Conservation (phyloP, 208 protist species). For the Leptomonas seymouri region DNA sequence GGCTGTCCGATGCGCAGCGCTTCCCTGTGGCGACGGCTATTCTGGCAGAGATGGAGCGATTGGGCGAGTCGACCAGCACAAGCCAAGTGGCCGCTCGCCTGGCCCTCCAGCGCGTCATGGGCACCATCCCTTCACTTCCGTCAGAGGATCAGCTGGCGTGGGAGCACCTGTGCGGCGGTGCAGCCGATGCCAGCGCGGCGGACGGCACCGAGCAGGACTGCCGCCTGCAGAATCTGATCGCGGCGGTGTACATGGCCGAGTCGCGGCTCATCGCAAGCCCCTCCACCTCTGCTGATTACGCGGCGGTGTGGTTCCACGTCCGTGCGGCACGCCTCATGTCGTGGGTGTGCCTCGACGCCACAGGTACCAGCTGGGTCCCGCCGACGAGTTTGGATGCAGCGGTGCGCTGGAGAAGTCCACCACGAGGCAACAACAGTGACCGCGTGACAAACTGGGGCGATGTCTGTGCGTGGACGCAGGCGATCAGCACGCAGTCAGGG, state of each 20-base stretch:
- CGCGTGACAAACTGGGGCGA: slow-evolving; percentile 20
- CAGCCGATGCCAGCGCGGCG: neutral
- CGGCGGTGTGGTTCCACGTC: slow-evolving; percentile 50
- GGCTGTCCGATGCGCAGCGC: slow-evolving; percentile 42
- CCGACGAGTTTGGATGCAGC: slow-evolving; percentile 9
- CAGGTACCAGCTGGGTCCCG: slow-evolving; percentile 4
- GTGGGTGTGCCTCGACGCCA: slow-evolving; percentile 42
- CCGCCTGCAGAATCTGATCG: slow-evolving; percentile 9
- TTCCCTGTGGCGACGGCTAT: slow-evolving; percentile 24
- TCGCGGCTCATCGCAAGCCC: slow-evolving; percentile 29
- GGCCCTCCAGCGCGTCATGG: slow-evolving; percentile 15
- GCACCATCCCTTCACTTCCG: neutral
- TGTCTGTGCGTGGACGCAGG: slow-evolving; percentile 44
- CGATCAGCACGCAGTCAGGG: slow-evolving; percentile 37
- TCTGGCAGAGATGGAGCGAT: slow-evolving; percentile 25
- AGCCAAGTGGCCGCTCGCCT: slow-evolving; percentile 1
- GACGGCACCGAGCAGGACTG: neutral
- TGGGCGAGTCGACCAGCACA: slow-evolving; percentile 8
- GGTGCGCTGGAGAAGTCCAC: slow-evolving; percentile 12
- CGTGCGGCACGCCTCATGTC: slow-evolving; percentile 62
- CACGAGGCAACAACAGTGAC: neutral
- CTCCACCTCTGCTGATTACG: slow-evolving; percentile 32
- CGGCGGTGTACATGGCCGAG: slow-evolving; percentile 42
- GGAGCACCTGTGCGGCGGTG: slow-evolving; percentile 10
- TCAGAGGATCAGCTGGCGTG: slow-evolving; percentile 21